A percentile compares a stretch with the other conserved stretches of the same genome.
Evolutionary conservation across 2,329 filamentous ascomycete genomes (phyloP).

Genomic region (Aaosphaeria arxii): DNA sequence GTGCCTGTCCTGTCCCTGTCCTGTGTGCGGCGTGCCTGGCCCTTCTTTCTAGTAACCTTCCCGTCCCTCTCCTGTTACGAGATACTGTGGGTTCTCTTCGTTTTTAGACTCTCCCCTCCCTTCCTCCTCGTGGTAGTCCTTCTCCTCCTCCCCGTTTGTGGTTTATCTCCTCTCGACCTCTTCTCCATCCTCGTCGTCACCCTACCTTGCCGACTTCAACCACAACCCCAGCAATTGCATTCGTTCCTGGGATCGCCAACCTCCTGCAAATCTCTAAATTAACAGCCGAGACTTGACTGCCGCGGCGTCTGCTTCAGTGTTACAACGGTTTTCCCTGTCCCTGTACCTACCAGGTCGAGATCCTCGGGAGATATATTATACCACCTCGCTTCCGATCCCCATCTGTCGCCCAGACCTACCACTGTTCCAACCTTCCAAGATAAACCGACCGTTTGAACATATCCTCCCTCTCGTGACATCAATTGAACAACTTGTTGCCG

Average conservation of each 20-base stretch:
- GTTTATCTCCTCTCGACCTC: conserved; percentile 1
- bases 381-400: background rate
- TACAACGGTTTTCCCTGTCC: conserved; percentile 18
- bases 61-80: too few species aligned
- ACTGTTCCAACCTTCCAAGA: conserved; percentile 3
- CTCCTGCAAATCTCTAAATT: background rate
- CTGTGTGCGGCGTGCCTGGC: too few species aligned
- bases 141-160: background rate
- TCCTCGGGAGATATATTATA: too few species aligned
- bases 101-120: too few species aligned
- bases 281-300: conserved; percentile 4
- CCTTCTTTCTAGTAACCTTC: too few species aligned
- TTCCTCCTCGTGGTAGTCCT: background rate
- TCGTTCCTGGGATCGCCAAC: background rate
- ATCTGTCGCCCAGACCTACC: background rate
- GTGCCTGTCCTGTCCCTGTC: too few species aligned
- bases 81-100: too few species aligned
- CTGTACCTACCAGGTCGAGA: conserved; percentile 1
- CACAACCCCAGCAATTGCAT: background rate
- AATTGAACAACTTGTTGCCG: conserved; percentile 1
- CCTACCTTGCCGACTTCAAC: background rate
- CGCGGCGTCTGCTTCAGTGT: conserved; percentile 14
- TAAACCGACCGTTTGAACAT: background rate
- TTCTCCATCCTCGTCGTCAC: conserved; percentile 2
- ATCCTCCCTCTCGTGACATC: conserved; percentile 1